A percentile compares a stretch with the other conserved stretches of the same genome.
These are phyloP conservation scores for Trichoderma sp. DNA, from an alignment of 2,329 filamentous ascomycete species.

Conservation along the genomic window DNA sequence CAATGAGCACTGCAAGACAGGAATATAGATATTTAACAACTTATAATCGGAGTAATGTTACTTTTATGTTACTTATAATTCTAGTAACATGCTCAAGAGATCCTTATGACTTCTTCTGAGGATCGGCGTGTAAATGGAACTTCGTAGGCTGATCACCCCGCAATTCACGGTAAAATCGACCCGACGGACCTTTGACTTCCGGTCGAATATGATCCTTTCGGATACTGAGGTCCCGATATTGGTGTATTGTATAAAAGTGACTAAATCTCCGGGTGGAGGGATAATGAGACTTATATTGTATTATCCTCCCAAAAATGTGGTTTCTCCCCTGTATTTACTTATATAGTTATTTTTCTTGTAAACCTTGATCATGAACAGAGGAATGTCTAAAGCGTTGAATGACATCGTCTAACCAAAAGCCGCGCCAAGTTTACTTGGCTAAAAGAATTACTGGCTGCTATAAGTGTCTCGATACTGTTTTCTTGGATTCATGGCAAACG, in stretches of 20 bases:
- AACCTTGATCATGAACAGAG: background rate
- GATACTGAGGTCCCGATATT: background rate
- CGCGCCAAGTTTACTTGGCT: background rate
- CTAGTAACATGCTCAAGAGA: background rate
- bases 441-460: background rate
- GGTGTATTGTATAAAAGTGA: background rate
- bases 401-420: background rate
- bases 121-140: background rate
- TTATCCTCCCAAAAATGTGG: accelerated
- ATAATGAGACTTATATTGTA: background rate
- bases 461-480: background rate
- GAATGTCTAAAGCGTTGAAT: background rate
- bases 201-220: background rate
- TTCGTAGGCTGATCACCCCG: background rate
- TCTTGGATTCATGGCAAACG: background rate
- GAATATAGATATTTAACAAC: background rate
- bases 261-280: background rate
- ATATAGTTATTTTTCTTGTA: background rate
- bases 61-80: background rate
- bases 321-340: background rate
- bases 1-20: background rate
- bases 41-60: background rate
- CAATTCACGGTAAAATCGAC: background rate
- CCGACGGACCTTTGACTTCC: background rate
- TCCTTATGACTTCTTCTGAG: background rate